Evolutionary conservation across 1,139 yeast genomes (phyloP).

Genomic region (Zygoascus sp.): DNA sequence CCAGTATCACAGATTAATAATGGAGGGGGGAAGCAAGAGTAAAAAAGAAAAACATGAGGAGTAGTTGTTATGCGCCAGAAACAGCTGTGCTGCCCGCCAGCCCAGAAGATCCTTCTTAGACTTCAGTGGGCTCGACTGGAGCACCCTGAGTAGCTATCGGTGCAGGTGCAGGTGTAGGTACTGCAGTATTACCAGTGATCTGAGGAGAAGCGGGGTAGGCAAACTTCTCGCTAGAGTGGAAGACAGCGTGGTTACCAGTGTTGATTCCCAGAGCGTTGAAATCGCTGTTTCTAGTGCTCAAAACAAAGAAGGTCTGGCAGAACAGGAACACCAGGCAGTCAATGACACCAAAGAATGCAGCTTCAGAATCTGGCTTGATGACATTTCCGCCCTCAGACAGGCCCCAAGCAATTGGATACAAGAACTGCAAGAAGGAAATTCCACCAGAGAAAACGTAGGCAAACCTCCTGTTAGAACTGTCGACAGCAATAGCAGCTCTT

Average conservation of each 20-base stretch:
- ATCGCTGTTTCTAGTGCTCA: slow-evolving; percentile 21
- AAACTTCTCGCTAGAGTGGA: slow-evolving; percentile 23
- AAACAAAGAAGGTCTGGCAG: slow-evolving; percentile 38
- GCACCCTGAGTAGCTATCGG: slow-evolving; percentile 5
- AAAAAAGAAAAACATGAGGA: too few relatives aligned
- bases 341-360: slow-evolving; percentile 59
- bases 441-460: slow-evolving; percentile 24
- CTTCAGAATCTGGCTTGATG: slow-evolving; percentile 62
- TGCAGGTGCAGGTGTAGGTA: slow-evolving; percentile 14
- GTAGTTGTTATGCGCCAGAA: too few relatives aligned
- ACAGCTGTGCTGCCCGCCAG: too few relatives aligned
- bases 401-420: slow-evolving; percentile 60
- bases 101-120: neutral
- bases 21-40: too few relatives aligned
- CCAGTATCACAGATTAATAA: too few relatives aligned
- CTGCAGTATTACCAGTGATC: slow-evolving; percentile 23
- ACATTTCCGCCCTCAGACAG: slow-evolving; percentile 64
- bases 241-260: slow-evolving; percentile 20
- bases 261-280: slow-evolving; percentile 23
- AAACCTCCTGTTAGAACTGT: slow-evolving; percentile 15
- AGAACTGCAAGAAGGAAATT: slow-evolving; percentile 41
- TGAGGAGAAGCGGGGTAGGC: slow-evolving; percentile 12
- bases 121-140: slow-evolving; percentile 10
- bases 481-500: slow-evolving; percentile 18
- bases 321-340: slow-evolving; percentile 41